Conservation (phyloP, 148 eudicot species). For the Salicornia ramosissima region DNA sequence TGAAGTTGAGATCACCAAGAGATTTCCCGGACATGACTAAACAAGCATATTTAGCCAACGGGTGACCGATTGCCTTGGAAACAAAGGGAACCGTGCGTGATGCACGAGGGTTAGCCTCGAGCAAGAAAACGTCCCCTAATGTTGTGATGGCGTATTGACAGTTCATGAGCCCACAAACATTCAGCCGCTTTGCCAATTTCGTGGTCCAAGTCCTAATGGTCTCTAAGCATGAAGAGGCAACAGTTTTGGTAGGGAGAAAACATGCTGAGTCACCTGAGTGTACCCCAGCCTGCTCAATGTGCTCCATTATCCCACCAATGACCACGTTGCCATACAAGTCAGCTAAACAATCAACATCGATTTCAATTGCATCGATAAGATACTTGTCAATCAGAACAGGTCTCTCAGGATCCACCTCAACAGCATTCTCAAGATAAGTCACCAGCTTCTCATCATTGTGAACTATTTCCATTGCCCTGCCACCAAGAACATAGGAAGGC, state of each 20-base stretch:
- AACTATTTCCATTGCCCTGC: conserved; percentile 97
- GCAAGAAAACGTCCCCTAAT: conserved; percentile 78
- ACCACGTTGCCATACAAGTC: conserved; percentile 84
- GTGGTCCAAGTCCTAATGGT: conserved; percentile 88
- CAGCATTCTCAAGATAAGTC: conserved; percentile 75
- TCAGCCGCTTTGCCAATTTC: conserved; percentile 73
- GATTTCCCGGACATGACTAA: conserved; percentile 96
- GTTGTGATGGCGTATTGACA: conserved; percentile 92
- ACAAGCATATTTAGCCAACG: conserved; percentile 91
- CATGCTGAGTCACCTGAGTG: conserved; percentile 99
- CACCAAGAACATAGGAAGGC: conserved; percentile 95
- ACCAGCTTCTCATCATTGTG: conserved; percentile 78
- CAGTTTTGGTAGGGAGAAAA: conserved; percentile 71
- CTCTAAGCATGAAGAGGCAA: conserved; percentile 56
- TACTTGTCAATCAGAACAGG: conserved; percentile 85
- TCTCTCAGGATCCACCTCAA: conserved; percentile 87
- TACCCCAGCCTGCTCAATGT: conserved; percentile 96
- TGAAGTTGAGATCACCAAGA: conserved; percentile 62
- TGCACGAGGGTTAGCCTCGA: conserved; percentile 98
- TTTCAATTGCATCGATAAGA: conserved; percentile 82
- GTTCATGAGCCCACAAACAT: conserved; percentile 92
- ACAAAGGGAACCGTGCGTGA: conserved; percentile 94
- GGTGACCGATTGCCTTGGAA: conserved; percentile 95
- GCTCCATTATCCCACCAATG: conserved; percentile 99
- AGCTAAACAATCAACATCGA: conserved; percentile 83